A percentile compares a stretch with the other conserved stretches of the same genome.
phyloP scores from a whole-genome alignment of 2,329 filamentous ascomycete genomes.

The Chaetomiaceae sp. region DNA sequence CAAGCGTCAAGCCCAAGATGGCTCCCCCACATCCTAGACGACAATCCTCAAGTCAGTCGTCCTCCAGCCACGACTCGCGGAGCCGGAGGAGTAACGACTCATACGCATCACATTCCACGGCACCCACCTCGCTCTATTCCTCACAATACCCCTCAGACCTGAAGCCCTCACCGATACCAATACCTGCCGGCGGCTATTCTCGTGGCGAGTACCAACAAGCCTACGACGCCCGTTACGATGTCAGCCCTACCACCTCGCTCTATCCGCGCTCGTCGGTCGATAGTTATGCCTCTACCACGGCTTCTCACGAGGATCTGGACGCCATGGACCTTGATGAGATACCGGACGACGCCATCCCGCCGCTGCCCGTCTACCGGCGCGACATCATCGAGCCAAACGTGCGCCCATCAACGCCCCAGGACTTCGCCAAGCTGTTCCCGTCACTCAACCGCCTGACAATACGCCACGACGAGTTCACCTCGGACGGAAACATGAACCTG shows the following conservation, averaged over 20 bases:
- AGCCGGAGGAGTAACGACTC: constrained; percentile 40
- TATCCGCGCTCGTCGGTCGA: constrained; percentile 61
- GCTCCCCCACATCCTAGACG: constrained; percentile 33
- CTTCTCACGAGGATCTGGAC: constrained; percentile 56
- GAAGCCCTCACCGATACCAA: constrained; percentile 29
- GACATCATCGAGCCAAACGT: constrained; percentile 62
- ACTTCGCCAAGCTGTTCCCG: constrained; percentile 83
- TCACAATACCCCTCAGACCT: constrained; percentile 37
- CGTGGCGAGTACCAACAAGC: constrained; percentile 9
- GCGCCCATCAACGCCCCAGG: constrained; percentile 71
- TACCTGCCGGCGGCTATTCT: constrained; percentile 1
- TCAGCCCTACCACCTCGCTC: constrained; percentile 27
- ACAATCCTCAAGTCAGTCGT: constrained; percentile 34
- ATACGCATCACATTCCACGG: constrained; percentile 44
- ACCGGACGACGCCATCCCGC: constrained; percentile 41
- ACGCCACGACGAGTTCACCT: constrained; percentile 82
- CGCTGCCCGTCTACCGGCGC: constrained; percentile 55
- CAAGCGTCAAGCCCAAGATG: constrained; percentile 25
- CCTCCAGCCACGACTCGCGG: constrained; percentile 38
- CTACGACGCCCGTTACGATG: constrained; percentile 25
- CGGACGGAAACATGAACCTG: constrained; percentile 95
- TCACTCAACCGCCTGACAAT: constrained; percentile 76
- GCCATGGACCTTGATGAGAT: constrained; percentile 34
- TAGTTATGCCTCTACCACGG: constrained; percentile 72
- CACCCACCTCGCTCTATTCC: constrained; percentile 43